Base-by-base conservation (phyloP, 106 monocot genomes). In the Dendrobium nobile region DNA sequence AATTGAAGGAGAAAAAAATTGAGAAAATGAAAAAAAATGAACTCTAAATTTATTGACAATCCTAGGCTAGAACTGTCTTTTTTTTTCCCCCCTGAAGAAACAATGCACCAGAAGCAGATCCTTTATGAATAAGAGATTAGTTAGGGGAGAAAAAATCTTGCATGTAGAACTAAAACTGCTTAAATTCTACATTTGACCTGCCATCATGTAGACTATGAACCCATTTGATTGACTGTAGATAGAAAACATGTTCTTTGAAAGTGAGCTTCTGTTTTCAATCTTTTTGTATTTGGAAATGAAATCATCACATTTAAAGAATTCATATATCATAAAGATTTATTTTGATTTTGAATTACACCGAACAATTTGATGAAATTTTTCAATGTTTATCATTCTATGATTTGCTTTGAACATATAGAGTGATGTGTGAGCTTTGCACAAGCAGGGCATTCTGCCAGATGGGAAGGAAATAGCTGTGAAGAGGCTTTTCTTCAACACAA, bases 391-490 rank as follows among this genome's bases (percentile, higher is more conserved):
- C 61, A 61, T n/a, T 61, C 19, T 19, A 61, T n/a, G 20, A 54
- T 54, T 70, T 70, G 37, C 70, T 31, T 70, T 22, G 70, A 17
- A 70, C 16, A 2, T 37, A 9, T 70, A 31, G 37, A 70, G 13
- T 70, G 33, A 74, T 43, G 3, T 6, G 42, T 19, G 42, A n/a
- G 43, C 54, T 77, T 82, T 79, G 17, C 37, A 78, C 19, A 61
- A 73, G 73, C 22, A 93, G 93, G 93, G 90, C 31, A 64, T 88
- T 82, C 47, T 93, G 51, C 77, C 77, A 27, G 88, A 93, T 86
- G 93, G 93, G 13, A 82, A 83, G 51, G 93, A 88, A 80, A 80
- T 93, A 20, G 93, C 93, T 5, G 90, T 90, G 19, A 93, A 93
- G 82, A 84, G 90, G 33, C 77, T 93, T 64, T 93, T 87, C 82